Percentiles rank a stretch among this genome's conserved stretches.
These are phyloP conservation scores for Pterocarpus santalinus DNA, from an alignment of 306 rosid species.

Conservation along the genomic window DNA sequence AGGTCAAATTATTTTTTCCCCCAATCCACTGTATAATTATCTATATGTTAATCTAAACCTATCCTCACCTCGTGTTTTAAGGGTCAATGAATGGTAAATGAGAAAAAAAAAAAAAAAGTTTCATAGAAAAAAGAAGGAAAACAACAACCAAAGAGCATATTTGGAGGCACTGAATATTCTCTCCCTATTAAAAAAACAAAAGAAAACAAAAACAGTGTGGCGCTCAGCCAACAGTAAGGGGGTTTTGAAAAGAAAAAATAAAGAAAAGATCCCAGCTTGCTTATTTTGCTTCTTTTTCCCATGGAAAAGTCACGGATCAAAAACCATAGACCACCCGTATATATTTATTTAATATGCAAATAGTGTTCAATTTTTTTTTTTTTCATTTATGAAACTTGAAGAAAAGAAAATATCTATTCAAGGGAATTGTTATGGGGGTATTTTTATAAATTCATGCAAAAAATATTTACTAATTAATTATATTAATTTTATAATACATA, in stretches of 20 bases:
- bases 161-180: conserved; percentile 32
- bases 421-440: neutral
- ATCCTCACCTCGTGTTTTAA: neutral
- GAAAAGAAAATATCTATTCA: neutral
- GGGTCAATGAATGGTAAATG: neutral
- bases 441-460: neutral
- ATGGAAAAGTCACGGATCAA: conserved; percentile 36
- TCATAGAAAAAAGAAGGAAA: neutral
- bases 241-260: neutral
- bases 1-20: too few species aligned
- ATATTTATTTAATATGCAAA: conserved; percentile 1
- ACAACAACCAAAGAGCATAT: neutral
- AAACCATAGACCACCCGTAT: neutral
- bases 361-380: neutral
- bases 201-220: conserved; percentile 29
- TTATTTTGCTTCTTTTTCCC: conserved; percentile 26
- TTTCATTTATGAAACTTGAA: neutral
- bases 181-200: conserved; percentile 12
- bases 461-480: too few species aligned
- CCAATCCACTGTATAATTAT: neutral
- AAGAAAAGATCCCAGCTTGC: neutral
- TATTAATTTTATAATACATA: too few species aligned
- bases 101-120: neutral
- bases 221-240: conserved; percentile 16
- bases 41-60: neutral